phyloP scores from a whole-genome alignment of 306 rosid species.

The Styphnolobium japonicum region DNA sequence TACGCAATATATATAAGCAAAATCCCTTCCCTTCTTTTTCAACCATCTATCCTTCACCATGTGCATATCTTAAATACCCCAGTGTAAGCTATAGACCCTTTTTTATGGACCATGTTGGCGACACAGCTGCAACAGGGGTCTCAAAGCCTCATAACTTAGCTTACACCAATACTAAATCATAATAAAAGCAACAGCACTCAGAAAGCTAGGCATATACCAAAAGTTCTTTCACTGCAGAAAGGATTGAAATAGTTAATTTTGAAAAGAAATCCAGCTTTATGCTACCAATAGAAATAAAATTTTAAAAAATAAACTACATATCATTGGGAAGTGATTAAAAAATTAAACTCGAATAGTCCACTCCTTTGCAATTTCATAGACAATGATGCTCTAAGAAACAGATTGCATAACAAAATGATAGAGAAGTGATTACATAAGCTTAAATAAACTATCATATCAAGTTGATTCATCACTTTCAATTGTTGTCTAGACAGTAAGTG shows the following conservation, averaged over 20 bases:
- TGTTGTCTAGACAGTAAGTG: neutral
- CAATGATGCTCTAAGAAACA: neutral
- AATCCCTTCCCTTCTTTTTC: neutral
- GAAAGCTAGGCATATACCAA: too few species aligned
- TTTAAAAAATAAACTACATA: too few species aligned
- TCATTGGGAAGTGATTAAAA: too few species aligned
- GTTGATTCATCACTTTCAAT: neutral
- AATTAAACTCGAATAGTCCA: neutral
- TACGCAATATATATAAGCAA: neutral
- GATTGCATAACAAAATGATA: neutral
- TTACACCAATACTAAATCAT: neutral
- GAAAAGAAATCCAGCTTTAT: too few species aligned
- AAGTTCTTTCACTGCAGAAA: too few species aligned
- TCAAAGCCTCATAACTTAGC: neutral
- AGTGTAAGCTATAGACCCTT: neutral
- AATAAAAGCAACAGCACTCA: slow-evolving; percentile 14
- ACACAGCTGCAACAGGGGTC: neutral
- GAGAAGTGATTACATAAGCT: slow-evolving; percentile 16
- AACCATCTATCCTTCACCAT: neutral
- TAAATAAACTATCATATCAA: neutral
- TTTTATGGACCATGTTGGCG: neutral
- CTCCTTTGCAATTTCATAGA: neutral
- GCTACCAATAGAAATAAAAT: too few species aligned
- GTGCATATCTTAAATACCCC: neutral
- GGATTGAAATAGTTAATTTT: too few species aligned